Conservation (phyloP, 73 alveolate species). For the Paramecium sexaurelia region DNA sequence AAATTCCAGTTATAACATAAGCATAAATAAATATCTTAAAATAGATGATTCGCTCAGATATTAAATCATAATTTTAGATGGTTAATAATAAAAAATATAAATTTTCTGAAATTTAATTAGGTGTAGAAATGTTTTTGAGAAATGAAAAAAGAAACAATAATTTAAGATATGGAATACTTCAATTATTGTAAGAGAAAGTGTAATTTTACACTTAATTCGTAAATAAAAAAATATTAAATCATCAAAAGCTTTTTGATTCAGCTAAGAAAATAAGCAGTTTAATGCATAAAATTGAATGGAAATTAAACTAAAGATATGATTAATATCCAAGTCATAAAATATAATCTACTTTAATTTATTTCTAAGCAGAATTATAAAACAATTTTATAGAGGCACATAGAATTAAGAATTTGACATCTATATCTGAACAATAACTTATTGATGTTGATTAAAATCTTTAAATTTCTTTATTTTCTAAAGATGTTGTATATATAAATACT, state of each 20-base stretch:
- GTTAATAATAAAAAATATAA: neutral
- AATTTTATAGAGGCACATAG: slow-evolving; percentile 8
- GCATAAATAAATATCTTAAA: neutral
- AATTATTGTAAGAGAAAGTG: neutral
- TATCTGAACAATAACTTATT: slow-evolving; percentile 15
- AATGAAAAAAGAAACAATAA: neutral
- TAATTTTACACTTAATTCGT: neutral
- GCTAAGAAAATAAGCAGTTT: neutral
- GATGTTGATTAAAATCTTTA: neutral
- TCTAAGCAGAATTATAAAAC: slow-evolving; percentile 6
- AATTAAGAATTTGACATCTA: neutral
- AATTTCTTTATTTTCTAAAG: neutral
- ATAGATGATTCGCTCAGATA: neutral
- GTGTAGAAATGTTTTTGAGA: neutral
- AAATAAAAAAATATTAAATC: neutral
- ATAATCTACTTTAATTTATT: neutral
- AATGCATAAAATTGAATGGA: neutral
- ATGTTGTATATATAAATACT: neutral
- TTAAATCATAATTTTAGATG: neutral
- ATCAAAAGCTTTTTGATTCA: neutral
- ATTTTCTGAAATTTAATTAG: neutral
- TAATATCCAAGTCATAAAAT: slow-evolving; percentile 42
- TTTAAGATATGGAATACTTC: neutral
- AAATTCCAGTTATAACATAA: neutral
- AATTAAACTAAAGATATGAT: neutral